Base-by-base conservation (phyloP, 1,139 yeast genomes). In the Lodderomyces jiufengensis region DNA sequence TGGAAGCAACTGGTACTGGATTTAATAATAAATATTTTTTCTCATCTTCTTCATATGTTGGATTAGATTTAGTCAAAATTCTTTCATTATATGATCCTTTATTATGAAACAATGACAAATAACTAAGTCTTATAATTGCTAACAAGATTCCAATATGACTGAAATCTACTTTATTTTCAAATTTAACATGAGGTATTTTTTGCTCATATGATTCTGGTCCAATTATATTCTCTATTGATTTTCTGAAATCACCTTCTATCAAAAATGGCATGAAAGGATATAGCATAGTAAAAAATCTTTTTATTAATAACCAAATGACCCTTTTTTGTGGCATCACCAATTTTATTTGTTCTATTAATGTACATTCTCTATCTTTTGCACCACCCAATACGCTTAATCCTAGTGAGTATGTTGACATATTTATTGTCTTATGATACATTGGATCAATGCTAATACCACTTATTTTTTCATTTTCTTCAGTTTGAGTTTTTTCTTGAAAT, bases 61-160 rank as follows among this genome's bases (percentile, higher is more conserved):
- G 41, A 10, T 37, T 32, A 24, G 3, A 39, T 36, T 18, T 56
- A 29, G 47, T 49, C 22, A 60, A 42, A 28, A 57, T 57, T 38
- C 43, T 45, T 31, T 54, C 60, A 45, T 57, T 63, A 26, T 51
- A 50, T 25, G 48, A 57, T 13, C 51, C 56, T 18, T 51, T 54
- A 44, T 72, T 72, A 32, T 59, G 54, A 37, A 63, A 57, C 21
- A 63, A 49, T 1, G 67, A 59, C 23, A 63, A 48, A 37, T 63
- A 65, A 4, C 63, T 41, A 13, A 64, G 39, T 35, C 70, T 49
- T 27, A 64, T 41, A 6, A 64, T 38, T n/a, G 59, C 48, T 16
- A 64, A 47, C 20, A 65, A 45, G 7, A 55, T 48, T 0, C 70
- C 70, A 25, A 64, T 36, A 25, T 50, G 42, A 2, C 69, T 67